Evolutionary conservation across 2,329 filamentous ascomycete genomes (phyloP), one percentile per base, ranked within the genome.

Genomic region (Nigrospora sphaerica): DNA sequence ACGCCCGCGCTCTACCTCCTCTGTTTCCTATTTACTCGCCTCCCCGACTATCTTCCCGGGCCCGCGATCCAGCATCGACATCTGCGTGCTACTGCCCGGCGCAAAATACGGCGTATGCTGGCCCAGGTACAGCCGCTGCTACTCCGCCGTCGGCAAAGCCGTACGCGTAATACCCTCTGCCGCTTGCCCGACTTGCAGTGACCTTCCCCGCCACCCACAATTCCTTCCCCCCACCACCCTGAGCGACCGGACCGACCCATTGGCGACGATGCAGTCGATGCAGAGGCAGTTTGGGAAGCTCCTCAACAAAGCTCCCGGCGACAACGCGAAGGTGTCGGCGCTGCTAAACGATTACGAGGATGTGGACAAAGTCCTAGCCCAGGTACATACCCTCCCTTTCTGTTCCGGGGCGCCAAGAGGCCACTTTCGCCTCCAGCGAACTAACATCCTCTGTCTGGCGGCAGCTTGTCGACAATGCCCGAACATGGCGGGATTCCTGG

Each of bases 301-400:
- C 60, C 75, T 81, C 67, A 81, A 79, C 59, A 78, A 72, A 56
- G 68, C 82, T 51, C 81, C 83, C 19, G 86, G 84, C 47, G 85
- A 93, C 64, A 85, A 88, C 61, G 83, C 83, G 53, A 85, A 88
- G 60, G 82, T 92, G 39, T 82, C 83, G 12, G 76, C 84, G 39
- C 72, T 93, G 45, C 70, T 95, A 47, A 83, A 80, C 56, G 88
- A 93, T 59, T 93, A 90, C 61, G 85, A 89, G 55, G 83, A 91
- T 64, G 85, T 84, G 23, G 86, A 93, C 63, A 79, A 78, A 54
- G 77, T 91, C 61, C 74, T 93, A 52, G 75, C 78, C 53, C 83
- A 81, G 73, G 87, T 89, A 70, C 7, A 36, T 11, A 28, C 10
- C 23, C 6, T 10, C 23, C 23, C 23, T 28, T 9, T 28, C 23